These are phyloP conservation scores for Fonsecaea nubica DNA, from an alignment of 2,329 filamentous ascomycete genomes.

Conservation along the genomic window DNA sequence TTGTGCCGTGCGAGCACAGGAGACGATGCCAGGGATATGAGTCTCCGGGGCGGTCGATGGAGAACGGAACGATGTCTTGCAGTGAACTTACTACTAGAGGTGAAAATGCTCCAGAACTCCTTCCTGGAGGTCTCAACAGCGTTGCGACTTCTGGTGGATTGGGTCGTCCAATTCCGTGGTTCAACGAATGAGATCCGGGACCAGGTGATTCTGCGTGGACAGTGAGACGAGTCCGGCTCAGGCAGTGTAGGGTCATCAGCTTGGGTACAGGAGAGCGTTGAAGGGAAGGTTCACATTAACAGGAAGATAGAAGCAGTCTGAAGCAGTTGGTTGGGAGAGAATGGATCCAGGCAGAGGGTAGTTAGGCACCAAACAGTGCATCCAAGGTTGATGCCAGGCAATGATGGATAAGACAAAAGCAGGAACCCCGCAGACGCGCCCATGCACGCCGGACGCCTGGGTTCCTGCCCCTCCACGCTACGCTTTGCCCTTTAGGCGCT, in stretches of 20 bases:
- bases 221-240: neutral
- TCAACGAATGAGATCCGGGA: neutral
- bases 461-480: neutral
- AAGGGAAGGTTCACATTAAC: neutral
- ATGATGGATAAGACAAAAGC: neutral
- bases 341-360: neutral
- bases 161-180: neutral
- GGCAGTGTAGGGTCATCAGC: neutral
- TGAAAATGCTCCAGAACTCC: neutral
- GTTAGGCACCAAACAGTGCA: slow-evolving; percentile 7
- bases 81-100: slow-evolving; percentile 11
- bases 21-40: neutral
- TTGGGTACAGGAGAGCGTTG: neutral
- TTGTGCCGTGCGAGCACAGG: slow-evolving; percentile 4
- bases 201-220: neutral
- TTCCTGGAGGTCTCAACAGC: slow-evolving; percentile 8
- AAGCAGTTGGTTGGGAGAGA: neutral
- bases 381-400: slow-evolving; percentile 5
- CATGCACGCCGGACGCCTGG: neutral
- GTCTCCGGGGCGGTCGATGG: neutral
- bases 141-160: slow-evolving; percentile 7
- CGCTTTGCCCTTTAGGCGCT: neutral
- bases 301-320: neutral
- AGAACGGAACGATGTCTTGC: neutral
- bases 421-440: slow-evolving; percentile 20